Evolutionary conservation across 345 rosid genomes (phyloP).

Genomic region (Sisymbrium irio): DNA sequence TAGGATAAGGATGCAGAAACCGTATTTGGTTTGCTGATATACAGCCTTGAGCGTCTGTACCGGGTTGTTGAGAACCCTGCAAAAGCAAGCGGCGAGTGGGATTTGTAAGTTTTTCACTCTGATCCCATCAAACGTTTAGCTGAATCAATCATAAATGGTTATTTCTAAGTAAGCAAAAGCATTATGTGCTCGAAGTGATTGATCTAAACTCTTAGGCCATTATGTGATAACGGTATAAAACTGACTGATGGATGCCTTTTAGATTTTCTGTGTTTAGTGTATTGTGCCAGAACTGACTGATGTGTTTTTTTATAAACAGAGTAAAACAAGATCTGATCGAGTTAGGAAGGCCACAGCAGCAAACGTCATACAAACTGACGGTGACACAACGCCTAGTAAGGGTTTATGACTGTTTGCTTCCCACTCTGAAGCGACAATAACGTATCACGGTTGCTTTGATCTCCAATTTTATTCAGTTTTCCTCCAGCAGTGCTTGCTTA

Average conservation of each 20-base stretch:
- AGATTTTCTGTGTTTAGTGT: background rate
- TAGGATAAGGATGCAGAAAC: constrained; percentile 79
- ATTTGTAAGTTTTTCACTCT: constrained; percentile 48
- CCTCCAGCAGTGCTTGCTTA: background rate
- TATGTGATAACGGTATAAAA: background rate
- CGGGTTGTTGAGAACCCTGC: constrained; percentile 76
- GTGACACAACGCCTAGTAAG: constrained; percentile 62
- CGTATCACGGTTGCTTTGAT: background rate
- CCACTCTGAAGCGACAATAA: constrained; percentile 51
- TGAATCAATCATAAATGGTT: background rate
- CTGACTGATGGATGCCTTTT: background rate
- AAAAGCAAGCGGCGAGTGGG: constrained; percentile 80
- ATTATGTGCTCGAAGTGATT: background rate
- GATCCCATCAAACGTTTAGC: constrained; percentile 11
- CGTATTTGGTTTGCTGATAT: constrained; percentile 73
- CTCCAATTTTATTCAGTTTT: background rate
- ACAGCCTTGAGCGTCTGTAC: constrained; percentile 65
- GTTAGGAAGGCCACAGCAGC: constrained; percentile 66
- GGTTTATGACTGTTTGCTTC: constrained; percentile 80
- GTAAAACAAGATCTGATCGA: constrained; percentile 77
- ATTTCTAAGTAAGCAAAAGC: constrained; percentile 2
- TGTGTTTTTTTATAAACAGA: constrained; percentile 41
- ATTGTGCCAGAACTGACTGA: constrained; percentile 5
- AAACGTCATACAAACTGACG: constrained; percentile 56
- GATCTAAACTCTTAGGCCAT: background rate